Conservation (phyloP, 1,284 basidiomycete genomes). For the Phaffia rhodozyma region DNA sequence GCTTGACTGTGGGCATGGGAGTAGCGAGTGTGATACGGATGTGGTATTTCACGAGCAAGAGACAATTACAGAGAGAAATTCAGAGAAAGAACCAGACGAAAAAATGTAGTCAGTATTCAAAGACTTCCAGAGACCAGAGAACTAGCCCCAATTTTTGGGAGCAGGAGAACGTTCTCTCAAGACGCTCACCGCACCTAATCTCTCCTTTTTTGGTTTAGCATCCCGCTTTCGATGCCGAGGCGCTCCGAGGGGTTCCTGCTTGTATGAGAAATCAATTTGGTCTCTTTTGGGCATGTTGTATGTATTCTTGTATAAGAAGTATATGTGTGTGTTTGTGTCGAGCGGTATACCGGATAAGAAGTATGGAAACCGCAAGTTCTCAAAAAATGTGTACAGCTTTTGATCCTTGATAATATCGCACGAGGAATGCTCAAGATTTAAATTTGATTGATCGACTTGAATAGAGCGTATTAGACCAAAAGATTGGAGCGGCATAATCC, state of each 20-base stretch:
- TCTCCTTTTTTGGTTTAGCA: not conserved
- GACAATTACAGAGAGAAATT: not conserved
- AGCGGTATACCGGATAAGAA: too few relatives aligned
- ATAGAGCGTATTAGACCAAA: too few relatives aligned
- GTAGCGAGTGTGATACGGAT: too few relatives aligned
- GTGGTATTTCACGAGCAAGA: too few relatives aligned
- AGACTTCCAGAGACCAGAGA: not conserved
- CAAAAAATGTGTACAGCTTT: too few relatives aligned
- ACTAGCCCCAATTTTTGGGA: not conserved
- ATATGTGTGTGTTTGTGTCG: too few relatives aligned
- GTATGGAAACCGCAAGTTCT: too few relatives aligned
- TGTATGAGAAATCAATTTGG: constrained; percentile 5
- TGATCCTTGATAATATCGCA: too few relatives aligned
- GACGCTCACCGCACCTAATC: not conserved
- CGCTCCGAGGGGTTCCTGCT: constrained; percentile 9
- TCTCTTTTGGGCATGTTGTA: not conserved
- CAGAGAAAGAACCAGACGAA: not conserved
- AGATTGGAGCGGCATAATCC: too few relatives aligned
- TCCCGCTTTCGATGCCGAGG: not conserved
- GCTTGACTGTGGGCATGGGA: constrained; percentile 3
- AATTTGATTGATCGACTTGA: too few relatives aligned
- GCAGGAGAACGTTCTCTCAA: not conserved
- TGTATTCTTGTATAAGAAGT: too few relatives aligned
- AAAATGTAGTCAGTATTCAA: not conserved
- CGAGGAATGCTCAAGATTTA: too few relatives aligned